Conservation (phyloP, 1,284 basidiomycete species). For the Leccinum pachyderme region DNA sequence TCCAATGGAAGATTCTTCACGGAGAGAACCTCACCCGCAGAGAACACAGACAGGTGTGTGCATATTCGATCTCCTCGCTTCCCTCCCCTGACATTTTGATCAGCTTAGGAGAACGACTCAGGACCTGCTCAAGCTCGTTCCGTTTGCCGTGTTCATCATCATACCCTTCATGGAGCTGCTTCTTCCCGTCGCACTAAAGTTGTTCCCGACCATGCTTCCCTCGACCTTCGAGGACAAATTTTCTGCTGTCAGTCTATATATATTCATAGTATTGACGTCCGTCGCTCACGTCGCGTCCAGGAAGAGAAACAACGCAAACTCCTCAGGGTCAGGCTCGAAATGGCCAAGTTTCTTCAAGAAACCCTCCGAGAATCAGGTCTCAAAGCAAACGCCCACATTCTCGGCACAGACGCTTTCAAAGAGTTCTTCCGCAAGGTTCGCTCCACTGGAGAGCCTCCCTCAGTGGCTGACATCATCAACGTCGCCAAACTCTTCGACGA, state of each 20-base stretch:
- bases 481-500: conserved; percentile 98
- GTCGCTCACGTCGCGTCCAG: conserved; percentile 38
- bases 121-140: conserved; percentile 89
- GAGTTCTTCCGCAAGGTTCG: conserved; percentile 99
- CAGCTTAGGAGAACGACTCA: conserved; percentile 91
- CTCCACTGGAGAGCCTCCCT: conserved; percentile 92
- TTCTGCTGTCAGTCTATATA: conserved; percentile 62
- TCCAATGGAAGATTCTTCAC: conserved; percentile 91
- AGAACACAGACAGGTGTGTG: conserved; percentile 85
- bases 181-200: conserved; percentile 93
- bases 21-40: conserved; percentile 90
- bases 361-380: conserved; percentile 93
- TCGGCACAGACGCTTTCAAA: conserved; percentile 95
- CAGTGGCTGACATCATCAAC: conserved; percentile 84
- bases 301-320: conserved; percentile 98
- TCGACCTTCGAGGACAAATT: conserved; percentile 99
- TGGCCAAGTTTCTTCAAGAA: conserved; percentile 99
- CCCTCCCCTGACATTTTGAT: neutral
- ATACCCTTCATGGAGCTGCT: conserved; percentile 99
- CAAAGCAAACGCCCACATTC: conserved; percentile 88
- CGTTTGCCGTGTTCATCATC: conserved; percentile 93
- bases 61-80: neutral
- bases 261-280: too few species aligned
- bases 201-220: conserved; percentile 99
- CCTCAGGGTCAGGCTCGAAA: conserved; percentile 91